Percentiles rank a stretch among this genome's conserved stretches.
phyloP scores from a whole-genome alignment of 176 grass and related monocot species.

The Zoysia japonica region DNA sequence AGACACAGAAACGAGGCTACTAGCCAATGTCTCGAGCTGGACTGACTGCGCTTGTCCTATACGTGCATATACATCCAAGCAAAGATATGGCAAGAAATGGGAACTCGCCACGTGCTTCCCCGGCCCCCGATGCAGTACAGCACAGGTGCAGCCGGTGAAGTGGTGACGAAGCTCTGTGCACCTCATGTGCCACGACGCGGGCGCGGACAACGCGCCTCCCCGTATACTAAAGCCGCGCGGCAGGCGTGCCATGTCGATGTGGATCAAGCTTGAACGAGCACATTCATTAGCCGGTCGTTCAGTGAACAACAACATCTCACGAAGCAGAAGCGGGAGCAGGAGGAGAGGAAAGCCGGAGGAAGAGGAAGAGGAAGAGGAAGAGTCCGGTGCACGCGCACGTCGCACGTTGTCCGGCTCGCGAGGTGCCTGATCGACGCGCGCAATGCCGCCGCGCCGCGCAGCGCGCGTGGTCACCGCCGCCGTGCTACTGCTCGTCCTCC shows the following conservation, averaged over 20 bases:
- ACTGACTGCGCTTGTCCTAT: too few species aligned
- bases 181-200: slow-evolving; percentile 35
- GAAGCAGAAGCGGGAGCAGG: neutral
- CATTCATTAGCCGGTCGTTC: neutral
- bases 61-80: slow-evolving; percentile 2
- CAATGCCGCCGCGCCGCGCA: slow-evolving; percentile 25
- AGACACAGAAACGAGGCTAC: neutral
- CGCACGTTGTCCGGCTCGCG: neutral
- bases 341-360: neutral
- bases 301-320: neutral
- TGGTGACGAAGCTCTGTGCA: too few species aligned
- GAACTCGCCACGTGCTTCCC: slow-evolving; percentile 27
- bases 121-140: slow-evolving; percentile 1
- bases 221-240: slow-evolving; percentile 34
- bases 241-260: slow-evolving; percentile 34
- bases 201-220: slow-evolving; percentile 30
- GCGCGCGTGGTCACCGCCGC: neutral
- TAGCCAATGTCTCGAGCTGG: neutral
- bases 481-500: neutral
- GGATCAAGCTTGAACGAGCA: slow-evolving; percentile 21
- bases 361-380: neutral
- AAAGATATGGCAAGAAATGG: slow-evolving; percentile 25
- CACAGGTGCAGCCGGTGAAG: neutral
- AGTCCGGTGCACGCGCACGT: neutral
- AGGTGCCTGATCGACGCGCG: neutral